Base-by-base conservation (phyloP, 495 filamentous ascomycete species). In the Friedmanniomyces simplex region DNA sequence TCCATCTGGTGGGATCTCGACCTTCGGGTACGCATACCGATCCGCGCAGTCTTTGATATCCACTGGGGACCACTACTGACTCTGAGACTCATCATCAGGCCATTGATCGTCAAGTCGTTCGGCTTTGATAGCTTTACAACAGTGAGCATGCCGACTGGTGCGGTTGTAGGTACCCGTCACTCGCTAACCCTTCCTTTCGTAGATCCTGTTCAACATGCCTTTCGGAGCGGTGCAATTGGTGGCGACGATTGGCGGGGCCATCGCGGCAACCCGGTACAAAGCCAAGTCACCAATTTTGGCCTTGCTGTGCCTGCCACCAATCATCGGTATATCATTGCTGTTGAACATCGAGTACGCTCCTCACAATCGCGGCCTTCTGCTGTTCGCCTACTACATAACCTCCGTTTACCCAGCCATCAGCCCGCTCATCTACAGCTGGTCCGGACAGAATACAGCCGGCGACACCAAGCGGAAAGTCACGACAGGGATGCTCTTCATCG, bases 121-220 rank as follows among this genome's bases (percentile, higher is more conserved):
- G 82, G 81, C 6, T 84, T 77, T 63, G 72, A 75, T 54, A 69
- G 74, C 28, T 82, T 83, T 56, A 72, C 77, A 25, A 81, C 82
- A 0, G 28, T 32, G 10, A 32, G 28, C 28, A 32, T 10, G 10
- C 28, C 28, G 10, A 32, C 10, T 32, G 82, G n/a, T 84, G 43
- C 72, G 84, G 11, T 81, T 84, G 68, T 83, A 82, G 63, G 22
- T 24, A 24, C 48, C 48, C 5, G 3, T 3, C 3, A 46, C n/a
- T 83, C 55, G 71, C 77, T 25, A 80, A 81, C 0, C 28, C 28
- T 10, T 32, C 28, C 4, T 4, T 32, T 10, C 28, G 10, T 32
- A 32, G 28, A 82, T 85, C 43, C 73, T 85, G 11, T 81, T 84
- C 69, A 84, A 82, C 64, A 81, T 84, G 57, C 81, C 82, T 0